Conservation (phyloP, 2,329 filamentous ascomycete genomes). For the Lasiodiplodia sp. region DNA sequence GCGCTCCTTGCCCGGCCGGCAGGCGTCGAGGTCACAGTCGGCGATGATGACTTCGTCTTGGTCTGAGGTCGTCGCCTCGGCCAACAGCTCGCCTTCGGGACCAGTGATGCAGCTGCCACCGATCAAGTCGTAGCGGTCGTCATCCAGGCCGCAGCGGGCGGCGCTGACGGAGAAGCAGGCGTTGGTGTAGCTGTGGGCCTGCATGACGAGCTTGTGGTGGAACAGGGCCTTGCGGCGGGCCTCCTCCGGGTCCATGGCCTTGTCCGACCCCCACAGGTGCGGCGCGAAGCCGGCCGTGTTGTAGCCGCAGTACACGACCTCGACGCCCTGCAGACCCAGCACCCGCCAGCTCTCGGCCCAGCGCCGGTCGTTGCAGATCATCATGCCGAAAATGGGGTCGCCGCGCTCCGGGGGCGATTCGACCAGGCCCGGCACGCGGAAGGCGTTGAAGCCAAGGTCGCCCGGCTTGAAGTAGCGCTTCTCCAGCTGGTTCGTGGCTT, state of each 20-base stretch:
- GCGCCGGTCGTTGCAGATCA: constrained; percentile 63
- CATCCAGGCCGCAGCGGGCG: constrained; percentile 58
- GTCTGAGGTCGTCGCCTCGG: constrained; percentile 53
- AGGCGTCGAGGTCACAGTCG: constrained; percentile 56
- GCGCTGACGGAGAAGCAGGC: constrained; percentile 57
- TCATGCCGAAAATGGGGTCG: constrained; percentile 61
- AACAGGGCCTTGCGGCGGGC: constrained; percentile 56
- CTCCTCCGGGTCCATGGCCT: constrained; percentile 50
- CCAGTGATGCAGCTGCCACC: constrained; percentile 56
- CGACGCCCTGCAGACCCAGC: constrained; percentile 59
- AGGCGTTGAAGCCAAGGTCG: constrained; percentile 60
- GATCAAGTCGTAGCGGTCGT: constrained; percentile 56
- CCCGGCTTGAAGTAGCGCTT: constrained; percentile 62
- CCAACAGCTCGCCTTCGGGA: constrained; percentile 57
- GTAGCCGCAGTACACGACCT: constrained; percentile 58
- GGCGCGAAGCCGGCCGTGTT: constrained; percentile 60
- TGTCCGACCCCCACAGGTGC: constrained; percentile 50
- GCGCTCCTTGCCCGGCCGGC: constrained; percentile 53
- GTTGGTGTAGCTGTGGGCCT: constrained; percentile 60
- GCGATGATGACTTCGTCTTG: constrained; percentile 59
- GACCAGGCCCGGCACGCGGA: constrained; percentile 45
- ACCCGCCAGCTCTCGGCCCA: constrained; percentile 61
- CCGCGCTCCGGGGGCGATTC: constrained; percentile 41
- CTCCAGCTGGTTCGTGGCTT: constrained; percentile 60
- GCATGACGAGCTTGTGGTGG: constrained; percentile 61